These are phyloP conservation scores for Fusarium denticulatum DNA, from an alignment of 2,329 filamentous ascomycete species.

Conservation along the genomic window DNA sequence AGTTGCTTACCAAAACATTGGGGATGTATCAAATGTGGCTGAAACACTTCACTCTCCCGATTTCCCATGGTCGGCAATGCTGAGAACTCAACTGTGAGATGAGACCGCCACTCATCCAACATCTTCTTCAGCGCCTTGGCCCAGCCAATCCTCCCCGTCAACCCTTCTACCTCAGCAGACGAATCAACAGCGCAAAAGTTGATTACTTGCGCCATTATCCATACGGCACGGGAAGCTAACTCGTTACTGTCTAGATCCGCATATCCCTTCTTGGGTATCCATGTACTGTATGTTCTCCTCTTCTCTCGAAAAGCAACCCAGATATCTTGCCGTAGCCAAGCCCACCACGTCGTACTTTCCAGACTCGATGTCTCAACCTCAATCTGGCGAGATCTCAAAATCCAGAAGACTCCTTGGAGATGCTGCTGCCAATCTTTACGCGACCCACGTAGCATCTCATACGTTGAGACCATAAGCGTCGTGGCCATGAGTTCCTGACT, in stretches of 20 bases:
- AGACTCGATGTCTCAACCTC: slow-evolving; percentile 67
- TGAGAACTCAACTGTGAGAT: slow-evolving; percentile 51
- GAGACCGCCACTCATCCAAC: slow-evolving; percentile 46
- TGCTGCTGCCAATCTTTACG: slow-evolving; percentile 67
- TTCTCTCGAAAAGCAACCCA: slow-evolving; percentile 71
- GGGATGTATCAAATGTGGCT: slow-evolving; percentile 61
- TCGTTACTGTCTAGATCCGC: slow-evolving; percentile 61
- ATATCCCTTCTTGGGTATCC: slow-evolving; percentile 62
- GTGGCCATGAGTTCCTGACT: slow-evolving; percentile 68
- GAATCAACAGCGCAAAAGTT: slow-evolving; percentile 58
- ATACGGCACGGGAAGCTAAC: slow-evolving; percentile 62
- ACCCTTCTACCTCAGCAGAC: background rate
- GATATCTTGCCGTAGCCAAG: slow-evolving; percentile 72
- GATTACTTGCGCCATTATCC: slow-evolving; percentile 65
- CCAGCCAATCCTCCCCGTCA: slow-evolving; percentile 11
- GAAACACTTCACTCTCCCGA: slow-evolving; percentile 47
- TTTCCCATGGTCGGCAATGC: slow-evolving; percentile 49
- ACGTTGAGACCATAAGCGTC: slow-evolving; percentile 68
- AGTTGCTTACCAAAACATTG: slow-evolving; percentile 47
- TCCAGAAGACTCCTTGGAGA: slow-evolving; percentile 73
- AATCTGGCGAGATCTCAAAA: slow-evolving; percentile 69
- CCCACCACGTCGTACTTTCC: slow-evolving; percentile 70
- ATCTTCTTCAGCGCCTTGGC: slow-evolving; percentile 27
- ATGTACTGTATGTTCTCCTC: slow-evolving; percentile 66
- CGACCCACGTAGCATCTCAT: slow-evolving; percentile 71